Evolutionary conservation across 2,329 filamentous ascomycete species (phyloP), one percentile per base, ranked within the genome.

Genomic region (Didymosphaeria variabile): DNA sequence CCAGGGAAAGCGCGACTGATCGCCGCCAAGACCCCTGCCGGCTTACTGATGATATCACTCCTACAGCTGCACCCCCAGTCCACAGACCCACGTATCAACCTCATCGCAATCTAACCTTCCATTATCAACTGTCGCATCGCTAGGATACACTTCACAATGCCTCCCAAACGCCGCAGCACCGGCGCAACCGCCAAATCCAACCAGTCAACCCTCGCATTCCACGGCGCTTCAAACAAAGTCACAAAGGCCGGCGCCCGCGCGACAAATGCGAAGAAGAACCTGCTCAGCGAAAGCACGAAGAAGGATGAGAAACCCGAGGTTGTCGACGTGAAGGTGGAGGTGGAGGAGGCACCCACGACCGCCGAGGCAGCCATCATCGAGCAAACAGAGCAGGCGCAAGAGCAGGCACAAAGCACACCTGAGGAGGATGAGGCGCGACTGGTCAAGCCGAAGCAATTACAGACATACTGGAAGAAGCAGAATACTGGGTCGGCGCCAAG

Each of bases 401-500:
- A 71, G 60, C 58, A 68, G 55, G 57, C 57, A 15, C 60, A 68
- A 57, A 67, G 62, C 64, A 67, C 58, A 67, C 68, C 65, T 61
- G 80, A 83, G 60, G 81, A 91, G 69, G 68, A 83, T 26, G 80
- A 79, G 61, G 93, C 93, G 1, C 83, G 87, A 64, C 85, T 87
- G 67, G 79, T 96, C 45, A 86, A 86, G 8, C 85, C 91, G 59
- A 81, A 85, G 51, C 88, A 92, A 70, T 88, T 98, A 64, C 86
- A 86, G 69, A 84, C 83, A 72, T 97, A 97, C 77, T 97, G 93
- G 93, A 83, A 82, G 66, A 78, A 78, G 12, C 87, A 94, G 67
- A 92, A 97, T 81, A 81, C 82, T 44, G 84, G 92, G 68, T 85
- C 84, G 61, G 87, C 91, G 19, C 86, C 87, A 45, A 82, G 90